Evolutionary conservation across 2,329 filamentous ascomycete genomes (phyloP).

Genomic region (Zymoseptoria tritici): DNA sequence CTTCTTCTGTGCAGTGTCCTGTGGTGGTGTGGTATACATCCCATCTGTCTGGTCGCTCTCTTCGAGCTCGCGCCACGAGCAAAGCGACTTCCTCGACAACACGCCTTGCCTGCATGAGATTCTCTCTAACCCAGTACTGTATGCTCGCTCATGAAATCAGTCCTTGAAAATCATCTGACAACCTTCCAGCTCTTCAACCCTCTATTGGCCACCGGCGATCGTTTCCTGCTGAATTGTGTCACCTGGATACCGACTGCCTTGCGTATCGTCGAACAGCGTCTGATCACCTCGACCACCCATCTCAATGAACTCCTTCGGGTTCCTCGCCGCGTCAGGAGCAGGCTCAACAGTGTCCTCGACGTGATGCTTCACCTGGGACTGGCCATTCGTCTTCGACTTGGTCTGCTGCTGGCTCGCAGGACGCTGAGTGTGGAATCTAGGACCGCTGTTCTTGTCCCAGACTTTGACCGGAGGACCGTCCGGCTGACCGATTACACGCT

Average conservation of each 20-base stretch:
- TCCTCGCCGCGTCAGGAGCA: constrained; percentile 59
- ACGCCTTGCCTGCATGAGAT: not conserved
- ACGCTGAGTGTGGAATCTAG: constrained; percentile 26
- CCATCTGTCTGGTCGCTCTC: not conserved
- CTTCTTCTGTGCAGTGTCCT: not conserved
- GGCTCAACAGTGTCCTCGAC: constrained; percentile 48
- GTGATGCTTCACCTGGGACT: constrained; percentile 28
- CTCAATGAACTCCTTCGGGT: constrained; percentile 69
- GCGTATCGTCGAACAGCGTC: constrained; percentile 56
- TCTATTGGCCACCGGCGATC: not conserved
- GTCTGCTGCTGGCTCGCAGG: constrained; percentile 13
- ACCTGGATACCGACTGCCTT: constrained; percentile 24
- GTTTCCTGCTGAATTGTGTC: constrained; percentile 16
- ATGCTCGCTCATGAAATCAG: not conserved
- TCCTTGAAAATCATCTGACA: not conserved
- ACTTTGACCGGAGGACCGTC: constrained; percentile 61
- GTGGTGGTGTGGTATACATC: not conserved
- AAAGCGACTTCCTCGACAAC: not conserved
- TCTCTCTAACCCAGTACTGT: not conserved
- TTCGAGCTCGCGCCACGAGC: not conserved
- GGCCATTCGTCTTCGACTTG: constrained; percentile 33
- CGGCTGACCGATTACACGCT: constrained; percentile 49
- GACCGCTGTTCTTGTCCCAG: constrained; percentile 61
- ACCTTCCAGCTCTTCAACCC: not conserved
- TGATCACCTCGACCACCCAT: constrained; percentile 84